Percentiles rank a stretch among this genome's conserved stretches.
Conservation (phyloP, 768 basidiomycete species). For the Suillus weaverae region DNA sequence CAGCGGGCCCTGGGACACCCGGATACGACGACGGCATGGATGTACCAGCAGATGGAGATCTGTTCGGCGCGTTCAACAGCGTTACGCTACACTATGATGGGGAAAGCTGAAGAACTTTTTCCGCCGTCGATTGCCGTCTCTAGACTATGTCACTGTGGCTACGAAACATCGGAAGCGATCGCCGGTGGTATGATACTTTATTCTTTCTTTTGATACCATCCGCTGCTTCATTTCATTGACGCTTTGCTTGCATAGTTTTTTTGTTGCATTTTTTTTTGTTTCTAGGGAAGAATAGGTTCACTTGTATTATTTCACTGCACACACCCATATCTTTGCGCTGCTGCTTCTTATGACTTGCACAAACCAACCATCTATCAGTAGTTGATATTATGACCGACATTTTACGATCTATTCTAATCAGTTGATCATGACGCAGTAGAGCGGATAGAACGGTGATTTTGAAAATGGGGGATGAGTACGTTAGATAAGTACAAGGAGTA, state of each 20-base stretch:
- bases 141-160: background rate
- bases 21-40: constrained; percentile 47
- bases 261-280: constrained; percentile 15
- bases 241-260: constrained; percentile 18
- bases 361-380: constrained; percentile 23
- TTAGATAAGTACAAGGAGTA: background rate
- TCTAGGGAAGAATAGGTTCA: constrained; percentile 24
- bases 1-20: constrained; percentile 37
- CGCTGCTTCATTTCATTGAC: constrained; percentile 15
- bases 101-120: constrained; percentile 37
- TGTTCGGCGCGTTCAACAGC: constrained; percentile 87
- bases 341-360: constrained; percentile 20
- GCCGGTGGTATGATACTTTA: constrained; percentile 1
- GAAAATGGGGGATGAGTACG: background rate
- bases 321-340: constrained; percentile 19
- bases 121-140: background rate
- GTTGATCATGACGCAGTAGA: constrained; percentile 11
- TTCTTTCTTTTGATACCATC: constrained; percentile 8
- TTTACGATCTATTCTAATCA: constrained; percentile 31
- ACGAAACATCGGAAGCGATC: background rate
- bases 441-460: background rate
- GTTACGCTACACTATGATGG: constrained; percentile 88
- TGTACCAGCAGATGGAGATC: constrained; percentile 51
- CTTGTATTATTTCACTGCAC: constrained; percentile 37
- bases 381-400: constrained; percentile 33